These are phyloP conservation scores for Cladosporium halotolerans DNA, from an alignment of 2,329 filamentous ascomycete genomes.

Conservation along the genomic window DNA sequence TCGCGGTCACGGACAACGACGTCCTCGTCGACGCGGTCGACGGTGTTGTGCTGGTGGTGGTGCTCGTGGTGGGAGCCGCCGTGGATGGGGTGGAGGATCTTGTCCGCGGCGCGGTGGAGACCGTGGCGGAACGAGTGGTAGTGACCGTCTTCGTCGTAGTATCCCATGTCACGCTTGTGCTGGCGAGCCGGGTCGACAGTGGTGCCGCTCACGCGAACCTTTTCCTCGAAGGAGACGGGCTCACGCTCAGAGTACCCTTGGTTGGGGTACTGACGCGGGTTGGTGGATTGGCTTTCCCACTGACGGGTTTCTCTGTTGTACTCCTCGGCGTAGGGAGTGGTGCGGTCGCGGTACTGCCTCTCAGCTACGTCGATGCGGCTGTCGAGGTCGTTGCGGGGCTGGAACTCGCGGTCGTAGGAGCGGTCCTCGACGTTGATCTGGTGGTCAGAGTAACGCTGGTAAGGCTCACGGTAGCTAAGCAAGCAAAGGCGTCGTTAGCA, in stretches of 20 bases:
- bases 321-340: conserved; percentile 34
- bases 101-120: conserved; percentile 60
- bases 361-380: conserved; percentile 51
- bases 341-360: conserved; percentile 40
- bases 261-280: conserved; percentile 30
- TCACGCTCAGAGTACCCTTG: conserved; percentile 34
- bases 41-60: conserved; percentile 33
- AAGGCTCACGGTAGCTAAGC: conserved; percentile 50
- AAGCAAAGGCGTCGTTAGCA: conserved; percentile 17
- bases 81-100: conserved; percentile 58
- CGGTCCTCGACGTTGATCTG: conserved; percentile 60
- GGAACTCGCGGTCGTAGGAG: conserved; percentile 41
- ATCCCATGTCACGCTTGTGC: conserved; percentile 62
- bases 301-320: conserved; percentile 30
- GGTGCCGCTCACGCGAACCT: conserved; percentile 46
- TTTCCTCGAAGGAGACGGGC: conserved; percentile 31
- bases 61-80: conserved; percentile 46
- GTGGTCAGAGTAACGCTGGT: conserved; percentile 55
- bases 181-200: conserved; percentile 38
- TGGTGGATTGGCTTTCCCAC: conserved; percentile 36
- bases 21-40: conserved; percentile 36
- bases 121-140: conserved; percentile 70
- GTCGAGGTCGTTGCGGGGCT: conserved; percentile 48
- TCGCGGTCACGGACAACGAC: conserved; percentile 46
- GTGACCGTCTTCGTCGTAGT: conserved; percentile 72